Percentiles rank a stretch among this genome's conserved stretches.
Evolutionary conservation across 2,329 filamentous ascomycete species (phyloP).

Genomic region (Phialocephala sp.): DNA sequence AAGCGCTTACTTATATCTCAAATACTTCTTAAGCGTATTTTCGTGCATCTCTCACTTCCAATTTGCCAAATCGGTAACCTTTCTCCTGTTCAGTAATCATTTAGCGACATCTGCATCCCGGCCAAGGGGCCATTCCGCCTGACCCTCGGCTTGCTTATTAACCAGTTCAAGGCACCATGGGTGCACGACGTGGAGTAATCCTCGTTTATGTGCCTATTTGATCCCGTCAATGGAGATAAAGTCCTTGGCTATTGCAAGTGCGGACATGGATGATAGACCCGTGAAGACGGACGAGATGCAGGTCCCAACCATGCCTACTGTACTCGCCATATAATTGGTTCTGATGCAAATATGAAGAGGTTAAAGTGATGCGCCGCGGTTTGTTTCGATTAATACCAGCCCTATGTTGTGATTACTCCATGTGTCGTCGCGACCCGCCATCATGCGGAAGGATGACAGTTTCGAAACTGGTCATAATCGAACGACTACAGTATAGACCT

Average conservation of each 20-base stretch:
- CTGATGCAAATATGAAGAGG: not conserved
- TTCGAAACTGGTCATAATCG: no score
- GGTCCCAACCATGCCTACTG: not conserved
- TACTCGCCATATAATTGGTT: not conserved
- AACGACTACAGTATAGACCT: no score
- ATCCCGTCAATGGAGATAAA: not conserved
- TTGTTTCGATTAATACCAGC: not conserved
- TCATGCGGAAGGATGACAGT: not conserved
- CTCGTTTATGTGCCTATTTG: not conserved
- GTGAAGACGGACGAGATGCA: not conserved
- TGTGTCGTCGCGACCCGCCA: not conserved
- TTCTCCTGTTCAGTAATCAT: not conserved
- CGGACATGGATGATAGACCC: not conserved
- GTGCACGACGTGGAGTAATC: not conserved
- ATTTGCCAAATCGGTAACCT: not conserved
- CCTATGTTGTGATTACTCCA: not conserved
- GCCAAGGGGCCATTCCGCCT: not conserved
- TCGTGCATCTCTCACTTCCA: not conserved
- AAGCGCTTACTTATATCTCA: not conserved
- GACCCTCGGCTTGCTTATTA: conserved; percentile 4
- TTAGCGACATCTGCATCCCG: not conserved
- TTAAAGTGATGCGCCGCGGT: no score
- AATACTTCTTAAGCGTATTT: not conserved
- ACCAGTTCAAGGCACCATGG: not conserved
- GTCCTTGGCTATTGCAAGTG: not conserved